A percentile compares a stretch with the other conserved stretches of the same genome.
Conservation (phyloP, 2,329 filamentous ascomycete species). For the Exophiala phaeomuriformis region DNA sequence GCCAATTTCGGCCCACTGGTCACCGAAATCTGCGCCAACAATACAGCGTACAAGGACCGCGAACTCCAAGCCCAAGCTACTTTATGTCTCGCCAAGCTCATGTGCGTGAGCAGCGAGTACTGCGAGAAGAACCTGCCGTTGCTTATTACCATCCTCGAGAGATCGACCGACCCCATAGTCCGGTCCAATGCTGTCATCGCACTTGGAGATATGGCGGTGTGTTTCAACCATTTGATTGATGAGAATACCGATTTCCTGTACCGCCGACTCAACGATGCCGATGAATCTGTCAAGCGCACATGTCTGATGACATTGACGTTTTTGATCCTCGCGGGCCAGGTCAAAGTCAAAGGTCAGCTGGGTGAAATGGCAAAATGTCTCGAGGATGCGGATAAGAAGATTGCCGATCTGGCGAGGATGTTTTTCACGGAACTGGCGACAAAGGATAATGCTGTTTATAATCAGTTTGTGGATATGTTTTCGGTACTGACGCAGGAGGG, state of each 20-base stretch:
- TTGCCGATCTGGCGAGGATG: constrained; percentile 90
- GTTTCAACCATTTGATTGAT: constrained; percentile 98
- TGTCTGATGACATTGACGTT: constrained; percentile 98
- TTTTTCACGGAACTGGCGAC: constrained; percentile 97
- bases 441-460: constrained; percentile 98
- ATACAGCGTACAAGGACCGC: constrained; percentile 81
- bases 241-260: constrained; percentile 99
- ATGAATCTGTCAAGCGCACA: constrained; percentile 87
- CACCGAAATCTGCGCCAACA: constrained; percentile 88
- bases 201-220: constrained; percentile 96
- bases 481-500: constrained; percentile 78
- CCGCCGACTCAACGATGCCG: constrained; percentile 78
- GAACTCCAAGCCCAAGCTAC: constrained; percentile 90
- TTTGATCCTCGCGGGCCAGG: constrained; percentile 90
- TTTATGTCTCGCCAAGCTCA: constrained; percentile 90
- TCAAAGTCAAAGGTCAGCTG: constrained; percentile 97
- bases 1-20: constrained; percentile 86
- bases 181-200: constrained; percentile 95
- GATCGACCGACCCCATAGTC: constrained; percentile 83
- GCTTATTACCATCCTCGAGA: constrained; percentile 95
- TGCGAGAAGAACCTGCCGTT: constrained; percentile 88
- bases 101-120: constrained; percentile 96
- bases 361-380: constrained; percentile 99
- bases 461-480: constrained; percentile 99
- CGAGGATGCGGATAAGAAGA: constrained; percentile 89